Percentiles rank a stretch among this genome's conserved stretches.
phyloP scores from a whole-genome alignment of 257 asterid genomes.

The Gentiana straminea region DNA sequence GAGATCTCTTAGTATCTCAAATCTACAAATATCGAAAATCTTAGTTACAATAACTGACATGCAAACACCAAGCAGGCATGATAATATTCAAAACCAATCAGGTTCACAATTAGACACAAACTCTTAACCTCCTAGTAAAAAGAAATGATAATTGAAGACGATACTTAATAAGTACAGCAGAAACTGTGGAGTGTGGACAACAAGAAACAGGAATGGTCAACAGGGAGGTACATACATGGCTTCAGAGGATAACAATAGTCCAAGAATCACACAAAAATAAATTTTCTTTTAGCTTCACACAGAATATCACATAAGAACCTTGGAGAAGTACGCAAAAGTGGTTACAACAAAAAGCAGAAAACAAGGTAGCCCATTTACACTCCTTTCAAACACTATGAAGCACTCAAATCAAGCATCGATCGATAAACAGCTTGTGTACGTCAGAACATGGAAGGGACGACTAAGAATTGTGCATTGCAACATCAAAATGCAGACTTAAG shows the following conservation, averaged over 20 bases:
- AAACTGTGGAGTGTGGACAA: not conserved
- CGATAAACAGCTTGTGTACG: not conserved
- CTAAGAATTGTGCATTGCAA: no score
- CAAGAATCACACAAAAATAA: not conserved
- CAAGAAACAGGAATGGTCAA: not conserved
- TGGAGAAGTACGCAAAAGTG: not conserved
- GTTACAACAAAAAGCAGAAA: not conserved
- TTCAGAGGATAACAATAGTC: not conserved
- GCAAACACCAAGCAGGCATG: not conserved
- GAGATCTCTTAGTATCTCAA: slow-evolving; percentile 58
- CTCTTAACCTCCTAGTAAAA: no score
- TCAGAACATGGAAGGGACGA: not conserved
- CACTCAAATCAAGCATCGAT: not conserved
- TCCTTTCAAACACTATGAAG: not conserved
- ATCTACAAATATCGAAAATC: slow-evolving; percentile 30
- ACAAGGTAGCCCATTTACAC: not conserved
- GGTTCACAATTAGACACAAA: not conserved
- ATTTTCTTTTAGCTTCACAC: not conserved
- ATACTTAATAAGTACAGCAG: not conserved
- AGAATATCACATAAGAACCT: not conserved
- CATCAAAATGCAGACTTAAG: no score
- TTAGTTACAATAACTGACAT: slow-evolving; percentile 4
- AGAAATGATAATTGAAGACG: not conserved
- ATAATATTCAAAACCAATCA: not conserved
- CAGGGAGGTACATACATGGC: not conserved